phyloP scores from a whole-genome alignment of 2,329 filamentous ascomycete genomes.

The Phyllosticta capitalensis region DNA sequence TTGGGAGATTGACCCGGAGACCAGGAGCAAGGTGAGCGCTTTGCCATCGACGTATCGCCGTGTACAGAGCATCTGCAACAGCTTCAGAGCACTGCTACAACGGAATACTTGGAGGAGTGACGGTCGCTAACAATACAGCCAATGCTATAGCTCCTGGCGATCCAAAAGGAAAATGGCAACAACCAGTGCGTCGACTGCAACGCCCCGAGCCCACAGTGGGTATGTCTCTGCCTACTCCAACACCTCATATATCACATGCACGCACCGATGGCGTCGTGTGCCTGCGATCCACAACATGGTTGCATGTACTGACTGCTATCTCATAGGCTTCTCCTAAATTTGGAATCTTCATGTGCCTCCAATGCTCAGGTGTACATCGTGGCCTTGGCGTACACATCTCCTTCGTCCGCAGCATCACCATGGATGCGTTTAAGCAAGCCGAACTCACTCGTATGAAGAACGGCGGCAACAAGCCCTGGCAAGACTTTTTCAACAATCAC shows the following conservation, averaged over 20 bases:
- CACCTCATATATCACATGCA: conserved; percentile 4
- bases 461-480: conserved; percentile 84
- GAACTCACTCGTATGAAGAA: conserved; percentile 92
- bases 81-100: neutral
- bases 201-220: conserved; percentile 96
- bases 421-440: conserved; percentile 93
- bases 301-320: neutral
- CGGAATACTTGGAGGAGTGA: neutral
- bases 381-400: conserved; percentile 96
- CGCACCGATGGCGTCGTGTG: neutral
- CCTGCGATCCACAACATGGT: neutral
- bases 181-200: conserved; percentile 89
- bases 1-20: conserved; percentile 99
- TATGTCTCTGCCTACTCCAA: conserved; percentile 33
- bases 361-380: conserved; percentile 88
- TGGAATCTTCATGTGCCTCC: conserved; percentile 96
- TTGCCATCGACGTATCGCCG: neutral
- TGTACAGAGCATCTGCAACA: neutral
- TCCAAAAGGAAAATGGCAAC: conserved; percentile 86
- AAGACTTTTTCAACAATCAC: conserved; percentile 67
- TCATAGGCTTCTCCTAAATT: conserved; percentile 78
- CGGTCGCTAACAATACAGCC: neutral
- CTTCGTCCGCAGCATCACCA: conserved; percentile 93
- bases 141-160: conserved; percentile 61
- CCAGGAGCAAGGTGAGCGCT: conserved; percentile 72